Conservation (phyloP, 2,329 filamentous ascomycete genomes). For the Trichoderma cornu-damae region DNA sequence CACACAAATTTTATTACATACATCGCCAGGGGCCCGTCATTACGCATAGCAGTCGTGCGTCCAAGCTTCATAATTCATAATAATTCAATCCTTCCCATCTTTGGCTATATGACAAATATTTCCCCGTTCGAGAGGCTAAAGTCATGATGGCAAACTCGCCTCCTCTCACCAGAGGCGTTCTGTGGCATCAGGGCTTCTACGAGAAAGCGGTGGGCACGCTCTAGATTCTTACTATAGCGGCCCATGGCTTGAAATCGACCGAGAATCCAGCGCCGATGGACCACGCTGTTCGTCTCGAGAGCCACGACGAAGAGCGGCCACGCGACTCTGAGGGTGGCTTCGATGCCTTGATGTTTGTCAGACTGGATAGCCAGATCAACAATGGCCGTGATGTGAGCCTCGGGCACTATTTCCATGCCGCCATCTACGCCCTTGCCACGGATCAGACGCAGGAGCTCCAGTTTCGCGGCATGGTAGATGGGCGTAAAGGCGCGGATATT, state of each 20-base stretch:
- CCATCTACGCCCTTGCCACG: conserved; percentile 15
- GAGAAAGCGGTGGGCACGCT: conserved; percentile 30
- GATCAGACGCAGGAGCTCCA: conserved; percentile 25
- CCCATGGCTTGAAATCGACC: conserved; percentile 29
- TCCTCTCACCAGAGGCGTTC: neutral
- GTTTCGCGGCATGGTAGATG: conserved; percentile 32
- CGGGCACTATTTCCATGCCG: conserved; percentile 9
- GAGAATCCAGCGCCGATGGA: conserved; percentile 34
- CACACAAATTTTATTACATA: too few relatives aligned
- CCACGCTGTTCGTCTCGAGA: conserved; percentile 32
- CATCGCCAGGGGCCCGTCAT: too few relatives aligned
- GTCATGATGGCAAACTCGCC: neutral
- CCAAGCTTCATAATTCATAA: too few relatives aligned
- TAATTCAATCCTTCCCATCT: too few relatives aligned
- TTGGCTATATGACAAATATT: conserved; percentile 10
- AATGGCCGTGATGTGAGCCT: conserved; percentile 30
- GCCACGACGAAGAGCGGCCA: conserved; percentile 35
- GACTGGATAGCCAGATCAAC: conserved; percentile 33
- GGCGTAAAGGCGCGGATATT: conserved; percentile 35
- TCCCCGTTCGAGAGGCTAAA: neutral
- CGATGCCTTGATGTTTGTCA: conserved; percentile 31
- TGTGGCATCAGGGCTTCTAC: conserved; percentile 24
- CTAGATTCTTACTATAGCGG: conserved; percentile 31
- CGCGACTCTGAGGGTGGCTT: conserved; percentile 30
- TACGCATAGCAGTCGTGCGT: too few relatives aligned